Evolutionary conservation across 169 alveolate species (phyloP), one percentile per base, ranked within the genome.

Genomic region (Plasmodium gallinaceum): DNA sequence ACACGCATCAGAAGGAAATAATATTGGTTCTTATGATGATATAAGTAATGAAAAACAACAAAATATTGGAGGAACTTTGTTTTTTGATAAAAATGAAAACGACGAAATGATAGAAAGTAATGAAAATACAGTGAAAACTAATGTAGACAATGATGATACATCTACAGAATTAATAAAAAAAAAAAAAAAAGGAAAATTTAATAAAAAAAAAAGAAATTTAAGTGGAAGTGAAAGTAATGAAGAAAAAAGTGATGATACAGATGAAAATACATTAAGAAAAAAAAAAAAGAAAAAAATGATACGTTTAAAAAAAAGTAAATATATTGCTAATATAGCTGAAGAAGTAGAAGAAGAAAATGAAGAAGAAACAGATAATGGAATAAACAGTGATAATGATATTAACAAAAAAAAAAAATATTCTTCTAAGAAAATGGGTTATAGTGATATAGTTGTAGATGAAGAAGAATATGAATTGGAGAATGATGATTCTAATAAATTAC

Each of bases 401-500:
- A 46, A 16, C n/a, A 39, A 51, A 65, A 76, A 46, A 26, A 74
- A 74, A 60, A 65, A 78, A 16, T 42, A n/a, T 37, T 2, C 4
- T 32, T 20, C 78, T n/a, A 65, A 39, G 65, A 65, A 64, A 32
- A 46, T 32, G 26, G 24, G 10, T 14, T 32, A 24, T 26, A 18
- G 32, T 54, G 54, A 32, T 16, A 18, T 60, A 14, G 52, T 43
- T 12, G 4, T 74, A 18, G 74, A 48, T 0, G 70, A 46, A 14
- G 70, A 46, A 14, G 68, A 48, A 12, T 68, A 70, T 14, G 76
- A 60, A 22, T 74, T 68, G 7, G 88, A 75, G 18, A 64, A 75
- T 20, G 74, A 61, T 45, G 69, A 80, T 46, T 54, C 74, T 14
- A 69, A 61, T 32, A 83, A 68, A 83, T 32, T 65, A 14, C 74